Percentiles rank a stretch among this genome's conserved stretches.
Evolutionary conservation across 2,329 filamentous ascomycete genomes (phyloP).

Genomic region (Ophiostoma quercus): DNA sequence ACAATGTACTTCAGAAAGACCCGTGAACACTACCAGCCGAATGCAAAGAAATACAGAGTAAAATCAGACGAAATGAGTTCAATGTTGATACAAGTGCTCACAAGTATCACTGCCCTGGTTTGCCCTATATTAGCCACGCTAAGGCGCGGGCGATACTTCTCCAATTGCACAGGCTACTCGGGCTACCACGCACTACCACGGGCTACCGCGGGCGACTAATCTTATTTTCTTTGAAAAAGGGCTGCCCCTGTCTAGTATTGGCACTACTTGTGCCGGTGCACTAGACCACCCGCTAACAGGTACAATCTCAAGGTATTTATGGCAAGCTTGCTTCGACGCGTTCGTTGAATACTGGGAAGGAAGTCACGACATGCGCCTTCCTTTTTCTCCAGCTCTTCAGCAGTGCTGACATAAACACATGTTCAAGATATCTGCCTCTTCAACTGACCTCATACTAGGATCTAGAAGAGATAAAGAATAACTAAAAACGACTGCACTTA

Average conservation of each 20-base stretch:
- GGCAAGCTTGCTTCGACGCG: neutral
- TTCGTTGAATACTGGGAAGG: neutral
- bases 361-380: neutral
- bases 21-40: neutral
- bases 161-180: neutral
- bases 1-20: neutral
- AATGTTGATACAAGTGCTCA: neutral
- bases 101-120: neutral
- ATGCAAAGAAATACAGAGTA: neutral
- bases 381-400: neutral
- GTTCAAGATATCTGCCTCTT: neutral
- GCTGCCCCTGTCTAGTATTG: slow-evolving; percentile 11
- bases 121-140: neutral
- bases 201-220: neutral
- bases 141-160: neutral
- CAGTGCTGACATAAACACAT: neutral
- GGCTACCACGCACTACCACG: neutral
- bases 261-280: neutral
- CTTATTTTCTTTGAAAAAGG: neutral
- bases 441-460: neutral
- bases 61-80: neutral
- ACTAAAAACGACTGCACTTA: no score
- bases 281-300: slow-evolving; percentile 2
- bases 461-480: no score
- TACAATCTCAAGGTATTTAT: neutral